Conservation (phyloP, 306 rosid species). For the Ormosia semicastrata region DNA sequence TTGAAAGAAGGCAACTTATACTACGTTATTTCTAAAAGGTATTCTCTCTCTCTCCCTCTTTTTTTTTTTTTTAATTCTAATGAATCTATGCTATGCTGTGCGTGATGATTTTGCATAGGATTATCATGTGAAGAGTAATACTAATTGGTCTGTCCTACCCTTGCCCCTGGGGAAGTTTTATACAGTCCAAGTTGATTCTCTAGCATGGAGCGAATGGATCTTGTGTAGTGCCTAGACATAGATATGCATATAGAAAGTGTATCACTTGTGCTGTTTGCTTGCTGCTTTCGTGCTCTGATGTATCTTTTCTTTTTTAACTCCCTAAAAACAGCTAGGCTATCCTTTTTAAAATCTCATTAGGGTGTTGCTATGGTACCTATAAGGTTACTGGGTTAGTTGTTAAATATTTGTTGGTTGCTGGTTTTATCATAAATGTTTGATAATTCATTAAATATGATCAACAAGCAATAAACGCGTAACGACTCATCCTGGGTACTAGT, state of each 20-base stretch:
- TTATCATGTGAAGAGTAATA: not conserved
- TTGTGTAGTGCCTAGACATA: not conserved
- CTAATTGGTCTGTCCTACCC: not conserved
- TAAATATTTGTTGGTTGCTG: not conserved
- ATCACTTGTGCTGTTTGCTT: not conserved
- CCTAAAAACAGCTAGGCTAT: not conserved
- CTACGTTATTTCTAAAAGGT: conserved; percentile 79
- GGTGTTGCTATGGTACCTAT: not conserved
- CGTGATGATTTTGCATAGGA: conserved; percentile 16
- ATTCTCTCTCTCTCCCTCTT: not conserved
- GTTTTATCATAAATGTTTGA: not conserved
- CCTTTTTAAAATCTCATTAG: not conserved
- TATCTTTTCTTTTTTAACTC: not conserved
- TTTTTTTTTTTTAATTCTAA: not conserved
- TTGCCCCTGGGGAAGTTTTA: not conserved
- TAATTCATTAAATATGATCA: not conserved
- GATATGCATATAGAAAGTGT: not conserved
- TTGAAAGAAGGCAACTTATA: conserved; percentile 79
- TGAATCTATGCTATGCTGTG: not conserved
- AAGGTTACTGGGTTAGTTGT: not conserved
- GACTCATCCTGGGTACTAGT: not conserved
- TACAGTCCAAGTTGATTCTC: not conserved
- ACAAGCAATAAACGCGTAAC: not conserved
- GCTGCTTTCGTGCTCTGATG: not conserved
- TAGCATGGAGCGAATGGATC: conserved; percentile 18